Evolutionary conservation across 495 filamentous ascomycete genomes (phyloP), one percentile per base, ranked within the genome.

Genomic region (Aspergillus diversus): DNA sequence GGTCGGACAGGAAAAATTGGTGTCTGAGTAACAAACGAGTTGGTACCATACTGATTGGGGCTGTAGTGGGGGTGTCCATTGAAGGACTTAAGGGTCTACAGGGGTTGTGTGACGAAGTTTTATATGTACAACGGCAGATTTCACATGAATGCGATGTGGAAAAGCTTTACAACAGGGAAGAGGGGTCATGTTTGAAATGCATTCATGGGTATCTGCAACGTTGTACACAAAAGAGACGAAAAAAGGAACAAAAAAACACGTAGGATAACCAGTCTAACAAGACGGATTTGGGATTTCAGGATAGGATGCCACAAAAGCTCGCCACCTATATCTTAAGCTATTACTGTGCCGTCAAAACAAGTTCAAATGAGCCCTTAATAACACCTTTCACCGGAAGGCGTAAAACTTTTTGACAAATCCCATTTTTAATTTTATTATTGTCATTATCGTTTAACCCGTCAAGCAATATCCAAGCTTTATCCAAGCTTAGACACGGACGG

Each of bases 401-500:
- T 4, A 43, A 43, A 57, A 57, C 5, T 43, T 57, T 59, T 59
- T 27, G 43, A 39, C 57, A 51, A 37, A 43, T 51, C 32, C 53
- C 33, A 11, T 33, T 61, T 69, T 73, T 69, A 63, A 65, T 66
- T 67, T 71, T 71, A 60, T 15, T 53, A 52, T 57, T 43, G 61
- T 65, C 66, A 68, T 69, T 60, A 64, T 62, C 61, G 61, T 66
- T 58, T 39, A 60, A 57, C 58, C 62, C 56, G 56, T 59, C 58
- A 59, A 57, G 37, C 16, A 17, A 53, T 46, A 32, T 33, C 48
- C 60, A 61, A 60, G 42, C 56, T 57, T 42, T 33, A 32, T 33
- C 12, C n/a, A 56, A 67, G 69, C 69, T 84, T 96, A 98, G 81
- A 99, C 92, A 87, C 97, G 97, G 89, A 98, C 91, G 70, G 93